Evolutionary conservation across 1,284 basidiomycete species (phyloP), one percentile per base, ranked within the genome.

Genomic region (Coniferiporia sulphurascens): DNA sequence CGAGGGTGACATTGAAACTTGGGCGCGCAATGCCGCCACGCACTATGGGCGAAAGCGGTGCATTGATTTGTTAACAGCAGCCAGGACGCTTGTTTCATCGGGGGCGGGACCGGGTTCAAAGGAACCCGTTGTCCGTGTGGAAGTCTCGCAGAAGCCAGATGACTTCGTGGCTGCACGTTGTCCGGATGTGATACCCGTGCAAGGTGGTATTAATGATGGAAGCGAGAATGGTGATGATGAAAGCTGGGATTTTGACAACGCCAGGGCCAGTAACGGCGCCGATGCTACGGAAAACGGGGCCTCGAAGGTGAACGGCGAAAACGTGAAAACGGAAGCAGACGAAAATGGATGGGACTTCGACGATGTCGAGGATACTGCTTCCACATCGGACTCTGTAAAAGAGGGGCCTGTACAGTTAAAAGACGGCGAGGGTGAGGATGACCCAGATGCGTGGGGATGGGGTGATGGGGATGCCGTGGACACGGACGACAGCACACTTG

Each of bases 11-110:
- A 77, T 89, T 55, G 77, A 78, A 68, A 63, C 70, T 4, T 92
- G 89, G 89, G 80, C 78, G 3, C 78, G 83, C 56, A 78, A 79
- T 2, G 75, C 89, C 17, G 78, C 80, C 34, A 73, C 78, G 2
- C 90, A 92, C 70, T 92, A 90, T 66, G 89, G 91, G 70, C 81
- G 83, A 61, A 82, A 83, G 66, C 73, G 89, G 63, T 78, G 89
- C 7, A 72, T 81, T 34, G 75, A 78, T 55, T 80, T 91, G 51
- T 74, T 91, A n/a, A 81, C 86, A 43, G 69, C 69, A 5, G 76
- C 81, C 17, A 77, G 89, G 55, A 66, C 66, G 17, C 74, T 82
- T 52, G 74, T 88, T 38, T 65, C 82, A 12, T 65, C 70, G 48
- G 57, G 70, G 27, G 19, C 12, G 43, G 59, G 61, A 27, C 62